These are phyloP conservation scores for Epichloe sibirici DNA, from an alignment of 2,329 filamentous ascomycete genomes.

Conservation along the genomic window DNA sequence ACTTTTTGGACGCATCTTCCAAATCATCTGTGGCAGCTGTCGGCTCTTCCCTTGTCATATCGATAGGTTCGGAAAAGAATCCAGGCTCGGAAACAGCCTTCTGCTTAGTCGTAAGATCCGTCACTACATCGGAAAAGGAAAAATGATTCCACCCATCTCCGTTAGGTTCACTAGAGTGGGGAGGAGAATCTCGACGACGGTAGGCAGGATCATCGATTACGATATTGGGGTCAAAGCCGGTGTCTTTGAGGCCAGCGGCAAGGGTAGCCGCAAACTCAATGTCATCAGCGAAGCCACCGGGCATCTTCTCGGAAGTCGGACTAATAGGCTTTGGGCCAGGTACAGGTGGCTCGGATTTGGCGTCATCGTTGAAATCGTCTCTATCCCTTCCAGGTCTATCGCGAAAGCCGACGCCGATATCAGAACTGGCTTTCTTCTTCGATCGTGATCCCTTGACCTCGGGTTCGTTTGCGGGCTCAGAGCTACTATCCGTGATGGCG, in stretches of 20 bases:
- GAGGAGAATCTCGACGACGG: conserved; percentile 50
- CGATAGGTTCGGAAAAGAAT: conserved; percentile 36
- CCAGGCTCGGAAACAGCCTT: conserved; percentile 22
- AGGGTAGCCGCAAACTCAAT: conserved; percentile 57
- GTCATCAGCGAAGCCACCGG: conserved; percentile 55
- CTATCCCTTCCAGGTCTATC: conserved; percentile 11
- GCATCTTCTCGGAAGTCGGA: conserved; percentile 39
- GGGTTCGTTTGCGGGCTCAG: conserved; percentile 23
- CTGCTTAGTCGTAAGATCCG: conserved; percentile 21
- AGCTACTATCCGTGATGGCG: conserved; percentile 32
- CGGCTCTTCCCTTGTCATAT: conserved; percentile 25
- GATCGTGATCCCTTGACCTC: conserved; percentile 11
- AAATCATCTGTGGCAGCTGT: conserved; percentile 13
- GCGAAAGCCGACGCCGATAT: conserved; percentile 6
- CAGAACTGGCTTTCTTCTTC: conserved; percentile 4
- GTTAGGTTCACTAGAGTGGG: conserved; percentile 39
- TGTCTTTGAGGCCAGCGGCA: conserved; percentile 55
- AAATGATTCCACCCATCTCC: conserved; percentile 32
- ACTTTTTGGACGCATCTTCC: conserved; percentile 17
- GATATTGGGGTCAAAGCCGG: conserved; percentile 59
- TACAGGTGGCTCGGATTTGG: conserved; percentile 33
- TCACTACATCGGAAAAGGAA: conserved; percentile 36
- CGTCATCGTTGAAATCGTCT: conserved; percentile 23
- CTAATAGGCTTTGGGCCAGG: conserved; percentile 45
- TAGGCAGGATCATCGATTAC: conserved; percentile 55